phyloP scores from a whole-genome alignment of 2,329 filamentous ascomycete genomes.

The Fusarium udum region DNA sequence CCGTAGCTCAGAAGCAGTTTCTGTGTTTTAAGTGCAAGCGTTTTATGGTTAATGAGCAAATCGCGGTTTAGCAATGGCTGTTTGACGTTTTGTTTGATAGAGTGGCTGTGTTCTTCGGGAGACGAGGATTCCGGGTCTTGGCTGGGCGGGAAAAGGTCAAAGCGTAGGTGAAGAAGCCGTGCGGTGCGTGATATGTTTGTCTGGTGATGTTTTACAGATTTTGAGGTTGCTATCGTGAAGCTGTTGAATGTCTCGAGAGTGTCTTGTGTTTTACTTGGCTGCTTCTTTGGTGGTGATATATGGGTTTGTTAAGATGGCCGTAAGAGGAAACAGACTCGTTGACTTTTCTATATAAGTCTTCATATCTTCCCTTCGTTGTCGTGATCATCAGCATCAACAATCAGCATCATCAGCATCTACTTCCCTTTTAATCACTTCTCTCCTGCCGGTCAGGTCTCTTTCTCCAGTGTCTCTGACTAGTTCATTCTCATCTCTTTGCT shows the following conservation, averaged over 20 bases:
- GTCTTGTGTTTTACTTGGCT: not conserved
- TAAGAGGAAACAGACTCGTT: not conserved
- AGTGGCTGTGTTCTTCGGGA: constrained; percentile 15
- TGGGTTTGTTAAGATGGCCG: not conserved
- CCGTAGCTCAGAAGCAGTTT: not conserved
- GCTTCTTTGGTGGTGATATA: not conserved
- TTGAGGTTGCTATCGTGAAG: not conserved
- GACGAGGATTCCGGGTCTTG: constrained; percentile 14
- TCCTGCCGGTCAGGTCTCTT: constrained; percentile 20
- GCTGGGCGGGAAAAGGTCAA: constrained; percentile 39
- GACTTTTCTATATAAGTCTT: constrained; percentile 4
- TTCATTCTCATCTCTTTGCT: not conserved
- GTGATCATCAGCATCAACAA: constrained; percentile 1
- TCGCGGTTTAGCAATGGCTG: not conserved
- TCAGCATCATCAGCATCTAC: not conserved
- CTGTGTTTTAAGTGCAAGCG: not conserved
- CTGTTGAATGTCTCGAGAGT: not conserved
- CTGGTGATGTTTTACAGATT: not conserved
- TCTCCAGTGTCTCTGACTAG: not conserved
- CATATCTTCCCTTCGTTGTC: not conserved
- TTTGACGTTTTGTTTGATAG: constrained; percentile 14
- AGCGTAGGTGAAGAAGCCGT: constrained; percentile 40
- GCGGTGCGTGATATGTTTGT: not conserved
- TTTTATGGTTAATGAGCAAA: not conserved
- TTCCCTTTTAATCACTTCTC: not conserved